Base-by-base conservation (phyloP, 257 asterid species). In the Prunella vulgaris region DNA sequence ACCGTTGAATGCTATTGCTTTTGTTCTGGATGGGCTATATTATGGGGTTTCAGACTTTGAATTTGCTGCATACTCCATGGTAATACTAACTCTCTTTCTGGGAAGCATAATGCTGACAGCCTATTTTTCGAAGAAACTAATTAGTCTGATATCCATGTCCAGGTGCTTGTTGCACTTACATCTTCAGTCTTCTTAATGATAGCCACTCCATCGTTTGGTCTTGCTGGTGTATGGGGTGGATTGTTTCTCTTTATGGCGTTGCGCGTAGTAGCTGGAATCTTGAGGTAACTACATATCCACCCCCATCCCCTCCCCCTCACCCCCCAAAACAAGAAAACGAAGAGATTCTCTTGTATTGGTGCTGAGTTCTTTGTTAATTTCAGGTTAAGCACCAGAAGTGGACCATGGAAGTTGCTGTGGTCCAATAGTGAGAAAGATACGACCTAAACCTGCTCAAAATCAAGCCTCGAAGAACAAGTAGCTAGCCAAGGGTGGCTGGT, bases 21-120 rank as follows among this genome's bases (percentile, higher is more conserved):
- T 93, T 80, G 99, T 93, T 69, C 84, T 90, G 68, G 99, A 93
- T 60, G 99, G 99, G 63, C 93, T 93, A 40, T 93, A 93, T 72
- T 93, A 90, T 66, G 99, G 99, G 77, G 96, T 93, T 76, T 93
- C 99, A 61, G 99, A 93, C 79, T 93, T 85, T 22, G 92, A 78
- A 53, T 93, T 85, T 76, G 99, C 99, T 60, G 96, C 99, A 53
- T 93, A 85, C 77, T 88, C 97, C 70, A 93, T 86, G 99, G 99
- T 93, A 86, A 69, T 15, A 20, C 48, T 66, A 15, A 48, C 57
- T 64, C 49, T 25, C 72, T 75, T 60, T 25, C 27, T 21, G 71
- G 27, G 57, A 69, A 65, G 60, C 69, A 71, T 35, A 56, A 71
- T 69, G 54, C 67, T 53, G 40, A 18, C 38, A 42, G 10, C 60